phyloP scores from a whole-genome alignment of 1,284 basidiomycete species.

The Volvariella surrecta region DNA sequence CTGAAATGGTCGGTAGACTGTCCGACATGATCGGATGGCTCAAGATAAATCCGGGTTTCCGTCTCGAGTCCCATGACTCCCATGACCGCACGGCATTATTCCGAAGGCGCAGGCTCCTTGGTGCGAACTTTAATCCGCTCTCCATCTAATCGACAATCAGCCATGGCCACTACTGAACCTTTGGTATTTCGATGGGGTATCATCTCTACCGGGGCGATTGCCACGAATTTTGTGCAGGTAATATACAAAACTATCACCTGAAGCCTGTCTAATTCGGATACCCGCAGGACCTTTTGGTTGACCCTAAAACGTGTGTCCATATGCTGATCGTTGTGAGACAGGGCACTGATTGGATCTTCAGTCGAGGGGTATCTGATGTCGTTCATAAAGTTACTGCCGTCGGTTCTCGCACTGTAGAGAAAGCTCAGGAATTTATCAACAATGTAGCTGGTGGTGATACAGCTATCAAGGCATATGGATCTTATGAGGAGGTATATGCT shows the following conservation, averaged over 20 bases:
- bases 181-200: conserved; percentile 33
- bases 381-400: conserved; percentile 73
- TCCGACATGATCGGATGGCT: too few relatives aligned
- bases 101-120: too few relatives aligned
- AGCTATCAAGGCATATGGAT: conserved; percentile 63
- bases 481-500: conserved; percentile 70
- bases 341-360: conserved; percentile 16
- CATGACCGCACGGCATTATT: too few relatives aligned
- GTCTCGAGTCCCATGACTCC: too few relatives aligned
- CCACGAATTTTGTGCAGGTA: conserved; percentile 31
- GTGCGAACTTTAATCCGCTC: too few relatives aligned
- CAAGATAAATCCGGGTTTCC: too few relatives aligned
- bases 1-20: conserved; percentile 25
- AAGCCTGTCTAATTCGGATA: neutral
- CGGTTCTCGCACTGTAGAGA: conserved; percentile 66
- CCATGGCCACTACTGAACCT: conserved; percentile 20
- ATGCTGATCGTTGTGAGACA: neutral
- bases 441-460: conserved; percentile 38
- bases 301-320: conserved; percentile 31
- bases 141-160: too few relatives aligned
- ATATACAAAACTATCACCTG: conserved; percentile 1
- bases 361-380: conserved; percentile 67
- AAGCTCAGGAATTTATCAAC: conserved; percentile 68
- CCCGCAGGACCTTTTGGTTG: conserved; percentile 32
- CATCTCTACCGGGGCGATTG: conserved; percentile 33